A percentile compares a stretch with the other conserved stretches of the same genome.
These are phyloP conservation scores for Parasitella parasitica DNA, from an alignment of 371 early-diverging fungal species.

Conservation along the genomic window DNA sequence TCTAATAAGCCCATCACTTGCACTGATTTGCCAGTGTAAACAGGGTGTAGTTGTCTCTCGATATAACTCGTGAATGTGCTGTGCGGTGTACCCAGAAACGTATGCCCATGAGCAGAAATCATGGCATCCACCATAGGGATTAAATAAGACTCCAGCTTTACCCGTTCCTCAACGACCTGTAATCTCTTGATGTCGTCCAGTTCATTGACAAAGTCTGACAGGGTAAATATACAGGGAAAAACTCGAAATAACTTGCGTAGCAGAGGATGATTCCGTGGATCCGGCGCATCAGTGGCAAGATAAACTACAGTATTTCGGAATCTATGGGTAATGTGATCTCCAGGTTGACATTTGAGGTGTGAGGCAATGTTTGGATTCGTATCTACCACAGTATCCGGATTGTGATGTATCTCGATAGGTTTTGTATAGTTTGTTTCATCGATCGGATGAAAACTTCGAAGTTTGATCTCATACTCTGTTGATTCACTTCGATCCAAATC, in stretches of 20 bases:
- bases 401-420: slow-evolving; percentile 25
- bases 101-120: slow-evolving; percentile 59
- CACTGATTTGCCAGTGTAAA: slow-evolving; percentile 29
- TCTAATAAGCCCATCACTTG: slow-evolving; percentile 20
- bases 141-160: slow-evolving; percentile 52
- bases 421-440: slow-evolving; percentile 19
- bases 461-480: slow-evolving; percentile 45
- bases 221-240: slow-evolving; percentile 60
- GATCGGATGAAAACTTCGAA: slow-evolving; percentile 26
- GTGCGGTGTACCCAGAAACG: slow-evolving; percentile 57
- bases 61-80: slow-evolving; percentile 64
- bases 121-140: slow-evolving; percentile 70
- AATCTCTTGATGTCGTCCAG: slow-evolving; percentile 43
- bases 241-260: slow-evolving; percentile 56
- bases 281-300: slow-evolving; percentile 61
- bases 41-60: slow-evolving; percentile 54
- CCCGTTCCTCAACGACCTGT: slow-evolving; percentile 51
- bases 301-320: slow-evolving; percentile 45
- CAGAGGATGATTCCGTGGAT: slow-evolving; percentile 54
- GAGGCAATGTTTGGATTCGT: slow-evolving; percentile 9
- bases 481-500: slow-evolving; percentile 42
- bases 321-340: slow-evolving; percentile 8
- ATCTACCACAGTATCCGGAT: background rate
- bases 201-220: slow-evolving; percentile 55
- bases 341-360: slow-evolving; percentile 10